A percentile compares a stretch with the other conserved stretches of the same genome.
Evolutionary conservation across 257 asterid species (phyloP).

Genomic region (Fraxinus excelsior): DNA sequence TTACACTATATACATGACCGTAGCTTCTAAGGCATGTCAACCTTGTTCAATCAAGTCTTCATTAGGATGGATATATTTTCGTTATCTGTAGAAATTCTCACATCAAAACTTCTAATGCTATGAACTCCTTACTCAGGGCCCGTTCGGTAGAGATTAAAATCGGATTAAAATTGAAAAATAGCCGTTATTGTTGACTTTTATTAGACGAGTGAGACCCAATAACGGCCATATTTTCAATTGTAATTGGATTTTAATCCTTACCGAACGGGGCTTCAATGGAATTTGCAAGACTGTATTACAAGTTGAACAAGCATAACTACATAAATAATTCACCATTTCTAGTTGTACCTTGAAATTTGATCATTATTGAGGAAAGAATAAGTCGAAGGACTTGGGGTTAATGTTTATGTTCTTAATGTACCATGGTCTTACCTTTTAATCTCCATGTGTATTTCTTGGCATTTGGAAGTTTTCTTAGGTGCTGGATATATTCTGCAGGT

Average conservation of each 20-base stretch:
- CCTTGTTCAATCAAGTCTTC: not conserved
- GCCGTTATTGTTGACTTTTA: too few relatives aligned
- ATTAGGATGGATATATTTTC: not conserved
- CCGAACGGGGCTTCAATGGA: too few relatives aligned
- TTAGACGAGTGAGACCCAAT: too few relatives aligned
- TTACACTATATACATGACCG: not conserved
- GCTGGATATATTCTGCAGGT: conserved; percentile 54
- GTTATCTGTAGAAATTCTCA: not conserved
- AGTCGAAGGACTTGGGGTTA: not conserved
- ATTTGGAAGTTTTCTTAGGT: conserved; percentile 27
- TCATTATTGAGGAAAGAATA: not conserved
- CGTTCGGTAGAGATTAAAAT: too few relatives aligned
- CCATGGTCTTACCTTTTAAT: conserved; percentile 5
- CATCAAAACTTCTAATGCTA: not conserved
- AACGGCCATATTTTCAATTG: too few relatives aligned
- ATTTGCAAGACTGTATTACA: not conserved
- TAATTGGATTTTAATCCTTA: too few relatives aligned
- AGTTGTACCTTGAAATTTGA: not conserved
- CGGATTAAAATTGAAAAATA: too few relatives aligned
- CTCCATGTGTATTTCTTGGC: conserved; percentile 22
- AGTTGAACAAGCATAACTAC: not conserved
- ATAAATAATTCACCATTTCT: not conserved
- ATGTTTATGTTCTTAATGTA: not conserved
- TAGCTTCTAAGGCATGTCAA: not conserved
- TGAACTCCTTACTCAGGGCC: not conserved